A percentile compares a stretch with the other conserved stretches of the same genome.
Conservation (phyloP, 306 rosid genomes). For the Gynostemma pentaphyllum region DNA sequence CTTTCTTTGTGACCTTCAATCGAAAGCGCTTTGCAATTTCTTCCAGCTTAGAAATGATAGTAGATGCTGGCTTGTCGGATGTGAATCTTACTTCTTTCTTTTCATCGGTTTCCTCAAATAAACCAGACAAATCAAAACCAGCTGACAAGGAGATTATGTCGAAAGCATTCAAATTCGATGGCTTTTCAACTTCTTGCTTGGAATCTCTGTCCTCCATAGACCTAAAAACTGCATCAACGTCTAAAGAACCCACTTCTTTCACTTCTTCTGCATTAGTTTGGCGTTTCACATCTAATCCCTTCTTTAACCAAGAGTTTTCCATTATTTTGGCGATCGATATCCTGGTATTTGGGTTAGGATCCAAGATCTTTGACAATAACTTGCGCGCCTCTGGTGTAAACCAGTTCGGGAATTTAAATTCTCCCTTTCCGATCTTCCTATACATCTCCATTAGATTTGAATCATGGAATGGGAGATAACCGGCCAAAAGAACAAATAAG, state of each 20-base stretch:
- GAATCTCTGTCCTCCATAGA: constrained; percentile 23
- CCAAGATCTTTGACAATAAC: constrained; percentile 61
- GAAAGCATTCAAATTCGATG: constrained; percentile 63
- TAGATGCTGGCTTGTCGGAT: constrained; percentile 48
- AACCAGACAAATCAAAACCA: constrained; percentile 87
- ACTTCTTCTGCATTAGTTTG: constrained; percentile 10
- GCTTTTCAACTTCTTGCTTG: constrained; percentile 42
- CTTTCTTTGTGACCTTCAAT: constrained; percentile 62
- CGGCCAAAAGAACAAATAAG: constrained; percentile 79
- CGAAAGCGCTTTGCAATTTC: constrained; percentile 47
- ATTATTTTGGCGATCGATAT: constrained; percentile 58
- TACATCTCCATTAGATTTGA: constrained; percentile 89
- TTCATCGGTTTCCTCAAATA: constrained; percentile 46
- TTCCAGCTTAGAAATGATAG: constrained; percentile 67
- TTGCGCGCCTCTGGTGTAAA: constrained; percentile 59
- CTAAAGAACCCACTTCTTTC: constrained; percentile 27
- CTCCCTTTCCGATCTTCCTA: constrained; percentile 64
- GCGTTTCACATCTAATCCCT: constrained; percentile 37
- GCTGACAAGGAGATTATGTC: constrained; percentile 84
- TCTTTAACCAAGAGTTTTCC: constrained; percentile 63
- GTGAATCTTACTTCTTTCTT: constrained; percentile 63
- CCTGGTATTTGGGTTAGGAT: constrained; percentile 69
- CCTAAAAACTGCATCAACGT: constrained; percentile 37
- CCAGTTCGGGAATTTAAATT: constrained; percentile 83
- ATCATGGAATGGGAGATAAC: constrained; percentile 87